Percentiles rank a stretch among this genome's conserved stretches.
These are phyloP conservation scores for Adansonia madagascariensis DNA, from an alignment of 441 rosid genomes.

Conservation along the genomic window DNA sequence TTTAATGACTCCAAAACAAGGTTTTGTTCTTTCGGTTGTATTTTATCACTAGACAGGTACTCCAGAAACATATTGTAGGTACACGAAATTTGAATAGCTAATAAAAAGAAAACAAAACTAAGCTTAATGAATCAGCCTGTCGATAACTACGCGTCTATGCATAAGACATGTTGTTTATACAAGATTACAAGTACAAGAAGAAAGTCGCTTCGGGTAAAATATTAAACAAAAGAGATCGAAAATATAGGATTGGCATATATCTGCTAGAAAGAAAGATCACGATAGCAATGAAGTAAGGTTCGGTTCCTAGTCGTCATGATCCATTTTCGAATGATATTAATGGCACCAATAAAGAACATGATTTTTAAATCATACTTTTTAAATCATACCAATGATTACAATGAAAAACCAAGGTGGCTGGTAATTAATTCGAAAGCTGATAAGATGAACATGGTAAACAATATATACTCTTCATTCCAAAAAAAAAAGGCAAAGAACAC, in stretches of 20 bases:
- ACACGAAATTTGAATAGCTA: constrained; percentile 1
- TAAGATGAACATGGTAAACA: background rate
- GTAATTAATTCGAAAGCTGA: constrained; percentile 15
- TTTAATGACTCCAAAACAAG: constrained; percentile 25
- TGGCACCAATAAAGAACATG: background rate
- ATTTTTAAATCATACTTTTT: background rate
- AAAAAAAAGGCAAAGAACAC: background rate
- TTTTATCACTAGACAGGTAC: background rate
- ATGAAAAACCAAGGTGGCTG: background rate
- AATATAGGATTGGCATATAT: constrained; percentile 10
- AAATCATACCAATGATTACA: constrained; percentile 11
- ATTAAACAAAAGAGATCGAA: constrained; percentile 1
- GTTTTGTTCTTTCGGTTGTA: constrained; percentile 28
- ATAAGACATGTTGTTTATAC: too few species aligned
- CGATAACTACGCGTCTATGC: too few species aligned
- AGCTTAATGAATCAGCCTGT: background rate
- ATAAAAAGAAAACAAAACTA: background rate
- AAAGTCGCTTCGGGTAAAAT: background rate
- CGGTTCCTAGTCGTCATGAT: constrained; percentile 10
- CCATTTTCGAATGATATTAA: background rate
- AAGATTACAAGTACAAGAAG: too few species aligned
- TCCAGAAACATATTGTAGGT: constrained; percentile 10
- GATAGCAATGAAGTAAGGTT: background rate
- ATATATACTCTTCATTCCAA: background rate
- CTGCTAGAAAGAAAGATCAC: background rate